Evolutionary conservation across 169 alveolate genomes (phyloP), one percentile per base, ranked within the genome.

Genomic region (Plasmodium blacklocki): DNA sequence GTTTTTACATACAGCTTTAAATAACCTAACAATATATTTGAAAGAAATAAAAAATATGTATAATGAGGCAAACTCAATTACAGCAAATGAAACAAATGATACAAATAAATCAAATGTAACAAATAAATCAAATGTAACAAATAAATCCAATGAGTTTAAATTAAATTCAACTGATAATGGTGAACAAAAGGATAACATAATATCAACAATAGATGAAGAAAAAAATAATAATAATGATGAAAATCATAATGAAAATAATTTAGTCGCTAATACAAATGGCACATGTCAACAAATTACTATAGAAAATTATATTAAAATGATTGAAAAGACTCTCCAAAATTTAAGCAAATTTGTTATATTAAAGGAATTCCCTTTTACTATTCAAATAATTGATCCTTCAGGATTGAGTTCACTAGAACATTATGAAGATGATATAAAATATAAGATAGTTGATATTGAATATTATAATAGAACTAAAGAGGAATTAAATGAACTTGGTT

Each of bases 311-410:
- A 83, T 83, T 39, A 83, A 70, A 60, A 60, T 83, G 76, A 83
- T 83, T 63, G 91, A 83, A 49, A 18, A 59, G 12, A 83, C 91
- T 14, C 49, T 83, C 21, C 43, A 68, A 14, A 67, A 83, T 0
- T 52, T 83, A 60, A 68, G 85, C 18, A 68, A 12, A 47, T 83
- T 52, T 54, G 14, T 83, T 21, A 32, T 68, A 26, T 54, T 72
- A 49, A 68, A 83, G 32, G 91, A 83, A 21, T 62, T 95, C 50
- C 98, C 98, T 0, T 97, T 97, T 92, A 95, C 96, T 52, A 83
- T 97, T 80, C 94, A 92, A 54, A 56, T 97, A 59, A 96, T 97
- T 54, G 99, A 97, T 78, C 99, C 99, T 4, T 95, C 98, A 88
- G 99, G 99, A 56, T 96, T 97, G 74, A 93, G 98, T 71, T 96